Evolutionary conservation across 129 eudicot species (phyloP), one percentile per base, ranked within the genome.

Genomic region (Heracleum sosnowskyi): DNA sequence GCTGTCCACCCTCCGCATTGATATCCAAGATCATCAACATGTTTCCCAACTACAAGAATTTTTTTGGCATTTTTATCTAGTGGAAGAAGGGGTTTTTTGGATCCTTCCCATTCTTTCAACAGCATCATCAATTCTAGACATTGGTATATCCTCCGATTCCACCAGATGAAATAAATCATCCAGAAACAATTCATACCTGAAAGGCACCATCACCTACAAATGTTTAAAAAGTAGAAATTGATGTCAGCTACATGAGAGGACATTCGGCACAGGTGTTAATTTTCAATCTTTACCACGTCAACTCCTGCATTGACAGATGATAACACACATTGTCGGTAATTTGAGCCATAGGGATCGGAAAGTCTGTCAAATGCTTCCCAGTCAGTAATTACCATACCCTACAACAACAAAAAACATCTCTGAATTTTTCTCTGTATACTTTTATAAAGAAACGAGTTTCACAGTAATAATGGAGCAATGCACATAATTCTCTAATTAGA

Each of bases 1-100:
- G 69, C 53, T 2, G 98, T 91, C 98, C 98, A 94, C 53, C 97
- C 98, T 26, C 98, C 98, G 81, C 98, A 94, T 71, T 94, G 98
- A 86, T 86, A 94, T 81, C 98, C 98, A 69, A 94, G 92, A 86
- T 94, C 86, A 83, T 94, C 93, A 68, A 97, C 97, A 82, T 94
- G 98, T 80, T 85, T 84, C 68, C 96, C 98, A 46, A 92, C 92
- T 71, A 94, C 88, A 44, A 94, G 98, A 76, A 94, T 76, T 78
- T 81, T 86, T 82, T 86, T 91, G 11, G 85, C 91, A 29, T 88
- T 90, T 81, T 81, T 87, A 69, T 86, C 90, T 55, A 91, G 77
- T 4, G 97, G 98, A 42, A 94, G 86, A 77, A 91, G 84, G 36
- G 93, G 92, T 82, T 85, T 45, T 45, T 86, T 82, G 85, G 75